Evolutionary conservation across 139 green algal species (phyloP).

Genomic region (Dunaliella primolecta): DNA sequence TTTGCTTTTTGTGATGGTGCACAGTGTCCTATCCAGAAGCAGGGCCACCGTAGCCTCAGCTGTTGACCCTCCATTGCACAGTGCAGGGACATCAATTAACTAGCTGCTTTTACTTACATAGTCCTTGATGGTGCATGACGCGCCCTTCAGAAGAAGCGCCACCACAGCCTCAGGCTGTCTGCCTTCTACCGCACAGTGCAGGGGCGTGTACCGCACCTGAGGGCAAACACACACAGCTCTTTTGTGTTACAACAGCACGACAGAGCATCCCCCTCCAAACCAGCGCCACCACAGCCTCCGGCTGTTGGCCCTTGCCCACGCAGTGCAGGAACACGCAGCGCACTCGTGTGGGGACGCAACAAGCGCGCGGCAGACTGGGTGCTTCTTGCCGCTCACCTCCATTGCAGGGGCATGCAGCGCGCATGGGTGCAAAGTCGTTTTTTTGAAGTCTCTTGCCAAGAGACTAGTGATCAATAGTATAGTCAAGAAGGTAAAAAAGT

Average conservation of each 20-base stretch:
- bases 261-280: neutral
- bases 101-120: constrained; percentile 11
- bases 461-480: no score
- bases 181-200: constrained; percentile 18
- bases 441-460: no score
- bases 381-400: no score
- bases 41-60: no score
- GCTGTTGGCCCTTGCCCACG: constrained; percentile 6
- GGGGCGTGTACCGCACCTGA: neutral
- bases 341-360: neutral
- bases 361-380: no score
- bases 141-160: neutral
- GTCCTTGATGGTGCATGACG: neutral
- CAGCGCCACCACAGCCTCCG: constrained; percentile 9
- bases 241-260: neutral
- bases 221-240: neutral
- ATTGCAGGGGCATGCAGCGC: no score
- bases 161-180: constrained; percentile 5
- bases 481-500: no score
- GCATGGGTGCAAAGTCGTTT: no score
- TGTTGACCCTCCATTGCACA: no score
- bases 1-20: no score
- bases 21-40: no score
- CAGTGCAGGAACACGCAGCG: constrained; percentile 7
- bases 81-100: no score